Percentiles rank a stretch among this genome's conserved stretches.
Conservation (phyloP, 805 yeast genomes). For the Teunomyces stri region DNA sequence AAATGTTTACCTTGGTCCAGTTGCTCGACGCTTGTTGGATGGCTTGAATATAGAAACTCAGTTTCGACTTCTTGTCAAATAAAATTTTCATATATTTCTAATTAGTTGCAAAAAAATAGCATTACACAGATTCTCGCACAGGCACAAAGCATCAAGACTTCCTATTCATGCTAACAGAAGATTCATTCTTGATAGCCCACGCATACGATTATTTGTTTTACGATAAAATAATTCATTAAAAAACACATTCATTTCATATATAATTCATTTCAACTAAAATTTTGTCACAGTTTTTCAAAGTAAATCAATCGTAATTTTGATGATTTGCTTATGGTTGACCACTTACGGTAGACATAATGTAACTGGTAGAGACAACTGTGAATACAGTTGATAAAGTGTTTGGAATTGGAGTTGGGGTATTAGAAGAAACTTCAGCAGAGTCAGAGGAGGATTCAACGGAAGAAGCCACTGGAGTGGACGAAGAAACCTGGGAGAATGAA, state of each 20-base stretch:
- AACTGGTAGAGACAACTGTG: conserved; percentile 6
- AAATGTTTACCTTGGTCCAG: conserved; percentile 36
- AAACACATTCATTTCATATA: background rate
- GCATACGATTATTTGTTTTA: no score
- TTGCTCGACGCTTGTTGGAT: conserved; percentile 31
- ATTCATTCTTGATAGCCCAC: no score
- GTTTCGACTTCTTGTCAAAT: conserved; percentile 8
- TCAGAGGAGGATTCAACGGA: background rate
- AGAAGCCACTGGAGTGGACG: background rate
- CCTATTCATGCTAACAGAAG: no score
- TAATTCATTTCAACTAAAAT: background rate
- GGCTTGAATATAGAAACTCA: conserved; percentile 30
- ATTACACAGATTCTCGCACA: background rate
- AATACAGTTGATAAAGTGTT: conserved; percentile 4
- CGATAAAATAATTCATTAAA: no score
- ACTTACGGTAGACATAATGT: conserved; percentile 4
- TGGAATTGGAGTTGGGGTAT: background rate
- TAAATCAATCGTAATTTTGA: background rate
- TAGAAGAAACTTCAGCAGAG: background rate
- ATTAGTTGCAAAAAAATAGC: background rate
- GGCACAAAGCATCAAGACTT: background rate
- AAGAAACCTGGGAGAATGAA: background rate
- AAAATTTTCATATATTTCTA: background rate
- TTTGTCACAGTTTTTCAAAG: no score
- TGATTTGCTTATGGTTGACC: background rate